These are phyloP conservation scores for Cyclotella cryptica DNA, from an alignment of 108 stramenopile genomes.

Conservation along the genomic window DNA sequence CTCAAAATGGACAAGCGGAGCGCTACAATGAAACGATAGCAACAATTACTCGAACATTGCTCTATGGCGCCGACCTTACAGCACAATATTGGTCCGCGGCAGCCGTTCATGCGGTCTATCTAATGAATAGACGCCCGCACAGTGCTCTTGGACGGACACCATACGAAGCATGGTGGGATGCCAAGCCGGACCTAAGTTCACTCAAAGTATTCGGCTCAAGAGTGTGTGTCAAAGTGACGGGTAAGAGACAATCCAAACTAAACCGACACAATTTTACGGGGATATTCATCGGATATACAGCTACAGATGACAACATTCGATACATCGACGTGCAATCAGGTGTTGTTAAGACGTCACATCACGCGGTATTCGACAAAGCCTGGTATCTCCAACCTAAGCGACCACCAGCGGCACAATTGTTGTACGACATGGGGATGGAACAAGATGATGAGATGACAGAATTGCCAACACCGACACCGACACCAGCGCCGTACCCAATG, in stretches of 20 bases:
- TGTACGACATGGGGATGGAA: background rate
- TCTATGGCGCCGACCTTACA: conserved; percentile 4
- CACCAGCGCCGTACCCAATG: background rate
- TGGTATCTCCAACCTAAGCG: background rate
- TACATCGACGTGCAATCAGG: background rate
- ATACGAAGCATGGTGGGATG: background rate
- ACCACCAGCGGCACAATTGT: conserved; percentile 1
- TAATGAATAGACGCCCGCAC: background rate
- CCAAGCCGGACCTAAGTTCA: background rate
- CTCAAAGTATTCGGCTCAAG: background rate
- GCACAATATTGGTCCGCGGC: conserved; percentile 2
- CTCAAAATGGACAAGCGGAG: background rate
- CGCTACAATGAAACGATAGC: background rate
- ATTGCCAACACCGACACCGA: background rate
- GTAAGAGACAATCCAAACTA: background rate
- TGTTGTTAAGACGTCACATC: background rate
- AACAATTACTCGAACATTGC: background rate
- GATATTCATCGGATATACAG: too few species aligned
- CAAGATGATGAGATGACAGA: background rate
- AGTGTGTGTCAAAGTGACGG: conserved; percentile 1
- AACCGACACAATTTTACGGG: too few species aligned
- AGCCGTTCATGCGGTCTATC: background rate
- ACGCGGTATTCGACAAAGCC: conserved; percentile 3
- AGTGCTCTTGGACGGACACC: background rate
- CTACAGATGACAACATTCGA: background rate